Evolutionary conservation across 1,139 yeast genomes (phyloP), one percentile per base, ranked within the genome.

Genomic region (Yamadazyma atmosphaerica): DNA sequence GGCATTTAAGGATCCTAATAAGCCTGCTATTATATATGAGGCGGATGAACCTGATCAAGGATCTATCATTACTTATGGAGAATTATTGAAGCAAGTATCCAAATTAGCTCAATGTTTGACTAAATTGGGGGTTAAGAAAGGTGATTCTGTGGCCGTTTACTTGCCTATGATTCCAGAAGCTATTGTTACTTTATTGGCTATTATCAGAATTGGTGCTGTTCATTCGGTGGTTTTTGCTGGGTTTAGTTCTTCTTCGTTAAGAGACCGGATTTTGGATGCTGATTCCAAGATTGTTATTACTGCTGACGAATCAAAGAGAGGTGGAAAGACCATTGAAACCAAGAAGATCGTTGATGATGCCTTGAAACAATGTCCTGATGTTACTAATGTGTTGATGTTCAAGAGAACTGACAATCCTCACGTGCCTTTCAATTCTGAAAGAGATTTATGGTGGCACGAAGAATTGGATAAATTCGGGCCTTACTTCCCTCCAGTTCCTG

Each of bases 131-230:
- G 90, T 85, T 45, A 74, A 74, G 54, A 85, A 85, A 63, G 92
- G 92, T 46, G 94, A 86, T 56, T 81, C 90, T 5, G 92, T 86
- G 32, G 94, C 94, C 2, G 90, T 86, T 35, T 86, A 86, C 60
- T 71, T 86, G 60, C 95, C 94, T 49, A 86, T 86, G 95, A 82
- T 84, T 46, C 92, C 94, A 21, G 89, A 85, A 63, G 90, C 92
- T 2, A 54, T 86, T 45, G 74, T 83, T 32, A 77, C 94, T 1
- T 64, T 86, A 47, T 66, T 86, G 63, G 92, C 94, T 18, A 83
- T 85, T 58, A 73, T 74, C 16, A 75, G 95, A 64, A 73, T 86
- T 46, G 94, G 95, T 46, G 95, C 94, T 2, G 69, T 85, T 37
- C 95, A 86, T 61, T 83, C 90, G 9, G 94, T 85, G 33, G 85